phyloP scores from a whole-genome alignment of 176 grass and related monocot species.

The Chrysopogon serrulatus region DNA sequence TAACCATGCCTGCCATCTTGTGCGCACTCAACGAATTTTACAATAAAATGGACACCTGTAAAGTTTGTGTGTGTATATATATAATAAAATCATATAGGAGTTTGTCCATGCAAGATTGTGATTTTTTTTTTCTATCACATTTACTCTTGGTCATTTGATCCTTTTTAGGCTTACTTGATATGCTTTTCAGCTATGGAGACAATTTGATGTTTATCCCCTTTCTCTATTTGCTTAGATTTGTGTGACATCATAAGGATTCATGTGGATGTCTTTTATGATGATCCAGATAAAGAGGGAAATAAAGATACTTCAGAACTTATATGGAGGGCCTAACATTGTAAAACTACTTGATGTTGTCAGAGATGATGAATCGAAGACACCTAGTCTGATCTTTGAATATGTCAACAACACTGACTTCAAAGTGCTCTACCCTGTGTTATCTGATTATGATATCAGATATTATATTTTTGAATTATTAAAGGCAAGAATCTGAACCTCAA shows the following conservation, averaged over 20 bases:
- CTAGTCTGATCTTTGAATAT: constrained; percentile 92
- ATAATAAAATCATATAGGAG: not conserved
- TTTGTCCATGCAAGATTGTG: not conserved
- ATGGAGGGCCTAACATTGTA: constrained; percentile 84
- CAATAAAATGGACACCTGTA: not conserved
- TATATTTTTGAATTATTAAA: constrained; percentile 95
- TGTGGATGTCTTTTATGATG: constrained; percentile 6
- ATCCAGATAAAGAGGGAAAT: constrained; percentile 96
- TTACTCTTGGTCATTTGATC: not conserved
- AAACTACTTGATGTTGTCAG: constrained; percentile 93
- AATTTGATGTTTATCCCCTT: not conserved
- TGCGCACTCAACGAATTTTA: not conserved
- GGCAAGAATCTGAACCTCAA: constrained; percentile 38
- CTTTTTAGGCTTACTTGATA: not conserved
- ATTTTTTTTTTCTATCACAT: not conserved
- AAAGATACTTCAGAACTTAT: constrained; percentile 99
- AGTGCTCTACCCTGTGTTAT: constrained; percentile 84
- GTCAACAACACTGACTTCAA: constrained; percentile 96
- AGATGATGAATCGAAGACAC: constrained; percentile 93
- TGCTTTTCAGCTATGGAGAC: not conserved
- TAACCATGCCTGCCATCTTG: not conserved
- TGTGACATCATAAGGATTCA: not conserved
- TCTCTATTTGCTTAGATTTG: constrained; percentile 2
- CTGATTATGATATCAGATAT: constrained; percentile 87
- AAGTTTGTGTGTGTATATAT: not conserved